phyloP scores from a whole-genome alignment of 2,329 filamentous ascomycete species.

The Fusarium sp. region DNA sequence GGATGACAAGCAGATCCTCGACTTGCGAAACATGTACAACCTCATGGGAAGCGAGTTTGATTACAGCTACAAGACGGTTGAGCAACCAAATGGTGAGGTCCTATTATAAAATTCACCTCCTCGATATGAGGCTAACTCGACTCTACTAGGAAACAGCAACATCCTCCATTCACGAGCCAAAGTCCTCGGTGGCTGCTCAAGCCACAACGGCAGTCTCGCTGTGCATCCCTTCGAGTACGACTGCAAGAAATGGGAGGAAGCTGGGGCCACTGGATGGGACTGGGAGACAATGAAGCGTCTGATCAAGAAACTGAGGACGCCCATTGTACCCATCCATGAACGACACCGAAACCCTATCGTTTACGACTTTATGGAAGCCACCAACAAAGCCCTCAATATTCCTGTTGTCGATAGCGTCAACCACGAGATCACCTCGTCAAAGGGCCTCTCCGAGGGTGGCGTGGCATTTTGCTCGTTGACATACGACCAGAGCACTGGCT shows the following conservation, averaged over 20 bases:
- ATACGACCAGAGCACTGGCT: background rate
- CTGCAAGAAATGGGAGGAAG: background rate
- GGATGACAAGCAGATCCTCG: background rate
- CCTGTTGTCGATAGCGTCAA: background rate
- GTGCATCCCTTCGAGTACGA: background rate
- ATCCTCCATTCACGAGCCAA: background rate
- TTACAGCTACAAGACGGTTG: background rate
- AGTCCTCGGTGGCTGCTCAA: background rate
- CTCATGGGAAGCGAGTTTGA: conserved; percentile 1
- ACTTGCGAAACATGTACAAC: conserved; percentile 2
- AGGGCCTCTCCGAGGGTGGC: background rate
- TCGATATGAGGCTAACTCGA: background rate
- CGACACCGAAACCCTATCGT: background rate
- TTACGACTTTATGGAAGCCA: background rate
- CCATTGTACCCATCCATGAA: background rate
- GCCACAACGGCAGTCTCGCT: background rate
- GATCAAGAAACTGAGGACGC: background rate
- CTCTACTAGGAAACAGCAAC: background rate
- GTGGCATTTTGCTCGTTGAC: background rate
- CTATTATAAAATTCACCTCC: too few relatives aligned
- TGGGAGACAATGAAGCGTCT: background rate
- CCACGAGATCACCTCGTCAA: background rate
- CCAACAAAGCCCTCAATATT: background rate
- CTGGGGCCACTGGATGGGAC: background rate
- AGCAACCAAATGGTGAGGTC: background rate